These are phyloP conservation scores for Daldinia childiae DNA, from an alignment of 495 filamentous ascomycete species.

Conservation along the genomic window DNA sequence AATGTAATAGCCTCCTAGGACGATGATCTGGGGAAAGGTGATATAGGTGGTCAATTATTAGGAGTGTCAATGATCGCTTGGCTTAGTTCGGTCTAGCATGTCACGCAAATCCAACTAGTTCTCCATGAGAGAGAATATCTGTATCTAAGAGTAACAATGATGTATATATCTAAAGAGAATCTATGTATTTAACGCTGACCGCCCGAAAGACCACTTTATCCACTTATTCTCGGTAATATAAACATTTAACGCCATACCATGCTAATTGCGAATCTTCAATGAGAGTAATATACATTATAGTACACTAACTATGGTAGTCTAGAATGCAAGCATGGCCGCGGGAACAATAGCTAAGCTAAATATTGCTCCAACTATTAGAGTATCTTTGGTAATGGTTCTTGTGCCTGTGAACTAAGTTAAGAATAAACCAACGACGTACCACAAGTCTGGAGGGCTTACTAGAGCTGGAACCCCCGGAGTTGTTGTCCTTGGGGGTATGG, in stretches of 20 bases:
- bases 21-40: not conserved
- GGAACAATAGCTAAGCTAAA: not conserved
- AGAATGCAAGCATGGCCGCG: not conserved
- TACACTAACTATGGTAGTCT: not conserved
- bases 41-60: not conserved
- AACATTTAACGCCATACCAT: no score
- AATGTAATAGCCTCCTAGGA: constrained; percentile 10
- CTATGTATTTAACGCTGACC: no score
- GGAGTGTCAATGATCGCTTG: not conserved
- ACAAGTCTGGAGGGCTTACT: no score
- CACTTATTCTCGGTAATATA: no score
- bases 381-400: not conserved
- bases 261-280: no score
- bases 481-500: no score
- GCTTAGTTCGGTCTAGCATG: not conserved
- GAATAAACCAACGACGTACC: not conserved
- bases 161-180: no score
- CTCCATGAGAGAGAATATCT: no score
- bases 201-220: no score
- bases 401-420: not conserved
- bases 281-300: no score
- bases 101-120: no score
- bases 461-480: no score
- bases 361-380: not conserved
- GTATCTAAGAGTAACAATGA: not conserved